Evolutionary conservation across 2,329 filamentous ascomycete genomes (phyloP).

Genomic region (Microsporum ferrugineum): DNA sequence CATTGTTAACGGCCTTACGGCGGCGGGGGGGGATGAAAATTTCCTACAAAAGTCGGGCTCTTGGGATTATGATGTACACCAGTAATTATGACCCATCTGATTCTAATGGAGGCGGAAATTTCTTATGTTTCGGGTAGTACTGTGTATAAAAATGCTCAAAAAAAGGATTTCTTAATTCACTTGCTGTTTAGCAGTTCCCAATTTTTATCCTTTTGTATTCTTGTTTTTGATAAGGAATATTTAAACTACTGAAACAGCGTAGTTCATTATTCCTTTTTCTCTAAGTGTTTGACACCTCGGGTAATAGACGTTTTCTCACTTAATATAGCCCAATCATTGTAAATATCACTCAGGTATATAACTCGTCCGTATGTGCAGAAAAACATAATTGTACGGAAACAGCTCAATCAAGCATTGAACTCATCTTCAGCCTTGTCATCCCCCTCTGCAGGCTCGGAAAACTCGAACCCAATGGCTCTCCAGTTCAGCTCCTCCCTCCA

Average conservation of each 20-base stretch:
- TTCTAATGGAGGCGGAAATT: not conserved
- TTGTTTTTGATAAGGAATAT: not conserved
- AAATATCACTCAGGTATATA: not conserved
- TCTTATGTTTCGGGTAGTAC: not conserved
- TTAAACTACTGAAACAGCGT: not conserved
- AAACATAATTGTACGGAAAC: not conserved
- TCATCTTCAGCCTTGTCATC: not conserved
- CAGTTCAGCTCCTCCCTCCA: constrained; percentile 49
- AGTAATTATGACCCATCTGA: not conserved
- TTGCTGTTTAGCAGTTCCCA: not conserved
- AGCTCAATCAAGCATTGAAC: constrained; percentile 10
- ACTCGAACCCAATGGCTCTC: constrained; percentile 39
- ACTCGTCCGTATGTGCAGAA: not conserved
- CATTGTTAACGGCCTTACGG: not conserved
- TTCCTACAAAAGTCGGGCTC: not conserved
- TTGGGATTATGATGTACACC: not conserved
- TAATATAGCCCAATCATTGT: not conserved
- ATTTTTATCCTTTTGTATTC: not conserved
- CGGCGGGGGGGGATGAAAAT: not conserved
- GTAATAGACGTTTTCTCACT: not conserved
- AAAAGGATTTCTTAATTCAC: not conserved
- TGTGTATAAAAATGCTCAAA: not conserved
- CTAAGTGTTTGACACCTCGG: not conserved
- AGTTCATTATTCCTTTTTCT: not conserved
- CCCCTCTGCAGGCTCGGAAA: constrained; percentile 19